Percentiles rank a stretch among this genome's conserved stretches.
These are phyloP conservation scores for Amniculicola lignicola DNA, from an alignment of 495 filamentous ascomycete species.

Conservation along the genomic window DNA sequence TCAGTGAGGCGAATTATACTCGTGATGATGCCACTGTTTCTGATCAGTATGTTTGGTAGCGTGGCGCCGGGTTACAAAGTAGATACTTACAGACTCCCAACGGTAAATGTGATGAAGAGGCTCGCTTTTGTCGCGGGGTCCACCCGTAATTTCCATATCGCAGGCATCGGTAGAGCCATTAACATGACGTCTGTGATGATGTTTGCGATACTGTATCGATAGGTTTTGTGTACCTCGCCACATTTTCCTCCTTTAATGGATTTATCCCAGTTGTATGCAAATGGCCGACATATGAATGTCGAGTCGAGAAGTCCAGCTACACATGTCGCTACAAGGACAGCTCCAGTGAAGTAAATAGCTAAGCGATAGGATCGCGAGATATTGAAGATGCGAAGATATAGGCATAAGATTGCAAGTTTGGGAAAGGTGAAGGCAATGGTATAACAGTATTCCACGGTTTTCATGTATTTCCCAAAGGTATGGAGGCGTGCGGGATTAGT, in stretches of 20 bases:
- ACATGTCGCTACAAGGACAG: neutral
- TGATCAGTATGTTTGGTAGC: no score
- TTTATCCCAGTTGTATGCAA: constrained; percentile 2
- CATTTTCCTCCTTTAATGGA: constrained; percentile 2
- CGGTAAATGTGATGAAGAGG: neutral
- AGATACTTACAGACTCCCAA: neutral
- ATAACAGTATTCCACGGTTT: constrained; percentile 5
- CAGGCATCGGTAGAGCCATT: neutral
- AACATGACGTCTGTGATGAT: constrained; percentile 7
- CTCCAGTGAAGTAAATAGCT: neutral
- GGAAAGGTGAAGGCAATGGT: neutral
- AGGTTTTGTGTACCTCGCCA: neutral
- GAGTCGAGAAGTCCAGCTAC: neutral
- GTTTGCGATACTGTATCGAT: neutral
- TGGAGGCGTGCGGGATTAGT: neutral
- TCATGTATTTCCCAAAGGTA: neutral
- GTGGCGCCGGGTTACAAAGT: no score
- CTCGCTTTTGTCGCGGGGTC: neutral
- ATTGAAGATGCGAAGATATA: neutral
- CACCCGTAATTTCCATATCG: neutral
- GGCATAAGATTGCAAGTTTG: neutral
- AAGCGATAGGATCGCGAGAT: neutral
- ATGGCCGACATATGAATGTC: constrained; percentile 1
- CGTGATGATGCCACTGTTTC: constrained; percentile 1
- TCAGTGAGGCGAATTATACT: neutral